These are phyloP conservation scores for Leccinum disarticulatum DNA, from an alignment of 768 basidiomycete genomes.

Conservation along the genomic window DNA sequence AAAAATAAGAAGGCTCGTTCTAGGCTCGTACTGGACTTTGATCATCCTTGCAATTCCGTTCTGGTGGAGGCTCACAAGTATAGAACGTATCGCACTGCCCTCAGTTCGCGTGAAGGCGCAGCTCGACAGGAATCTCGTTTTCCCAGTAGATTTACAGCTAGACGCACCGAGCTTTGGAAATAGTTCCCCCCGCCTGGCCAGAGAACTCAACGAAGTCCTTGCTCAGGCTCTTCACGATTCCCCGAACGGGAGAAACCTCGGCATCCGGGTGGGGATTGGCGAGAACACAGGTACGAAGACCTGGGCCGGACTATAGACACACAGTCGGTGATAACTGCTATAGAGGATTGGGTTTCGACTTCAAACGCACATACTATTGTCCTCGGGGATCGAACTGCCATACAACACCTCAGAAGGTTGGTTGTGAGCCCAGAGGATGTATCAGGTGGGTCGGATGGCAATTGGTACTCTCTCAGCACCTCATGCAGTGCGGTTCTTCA, in stretches of 20 bases:
- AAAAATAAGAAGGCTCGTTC: slow-evolving; percentile 53
- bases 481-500: slow-evolving; percentile 24
- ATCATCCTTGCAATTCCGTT: slow-evolving; percentile 79
- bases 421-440: slow-evolving; percentile 24
- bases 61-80: slow-evolving; percentile 94
- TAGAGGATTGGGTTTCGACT: slow-evolving; percentile 12
- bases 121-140: slow-evolving; percentile 41
- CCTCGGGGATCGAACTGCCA: slow-evolving; percentile 25
- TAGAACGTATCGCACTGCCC: slow-evolving; percentile 78
- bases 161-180: slow-evolving; percentile 27
- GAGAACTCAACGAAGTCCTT: slow-evolving; percentile 30
- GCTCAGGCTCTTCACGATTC: slow-evolving; percentile 14
- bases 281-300: slow-evolving; percentile 36
- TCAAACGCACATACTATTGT: slow-evolving; percentile 23
- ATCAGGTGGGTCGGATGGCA: slow-evolving; percentile 25
- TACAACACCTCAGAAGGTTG: slow-evolving; percentile 22
- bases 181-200: slow-evolving; percentile 16
- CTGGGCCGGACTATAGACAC: background rate
- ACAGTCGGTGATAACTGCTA: slow-evolving; percentile 8
- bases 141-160: slow-evolving; percentile 46
- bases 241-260: slow-evolving; percentile 46
- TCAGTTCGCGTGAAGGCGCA: slow-evolving; percentile 54
- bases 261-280: slow-evolving; percentile 33
- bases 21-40: slow-evolving; percentile 76
- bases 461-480: slow-evolving; percentile 3